Base-by-base conservation (phyloP, 2,329 filamentous ascomycete genomes). In the Colletotrichum paranaense region DNA sequence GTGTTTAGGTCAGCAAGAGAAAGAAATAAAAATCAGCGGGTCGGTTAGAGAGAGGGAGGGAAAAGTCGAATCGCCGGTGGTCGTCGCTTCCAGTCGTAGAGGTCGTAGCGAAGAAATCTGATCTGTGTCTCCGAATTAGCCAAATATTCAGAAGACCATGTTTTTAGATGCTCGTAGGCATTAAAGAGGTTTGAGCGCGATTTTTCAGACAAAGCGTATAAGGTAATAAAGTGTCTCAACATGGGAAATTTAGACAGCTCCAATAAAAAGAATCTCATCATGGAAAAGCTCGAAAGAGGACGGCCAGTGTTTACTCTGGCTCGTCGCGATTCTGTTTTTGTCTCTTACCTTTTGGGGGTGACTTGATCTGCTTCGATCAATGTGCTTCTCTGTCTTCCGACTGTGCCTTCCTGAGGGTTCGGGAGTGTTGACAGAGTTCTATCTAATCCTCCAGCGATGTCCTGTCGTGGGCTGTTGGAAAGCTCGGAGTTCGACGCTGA, bases 171-270 rank as follows among this genome's bases (percentile, higher is more conserved):
- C 12, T 38, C 32, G 19, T 16, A 30, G 2, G 6, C 4, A 49
- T 5, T 28, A 22, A 19, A 49, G 26, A 32, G 12, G 9, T 24
- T 58, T 63, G 58, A 67, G 69, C 72, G 63, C 62, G 62, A 86
- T 84, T 80, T 84, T 80, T 78, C 79, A 79, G 81, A 80, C 76
- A 82, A 84, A 65, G 88, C 89, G 90, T 92, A 91, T 88, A 81
- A 82, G 83, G 84, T 84, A 86, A 49, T 82, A 84, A 82, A 79
- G 80, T 80, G 85, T 87, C 86, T 93, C 92, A 88, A 87, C 91
- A 92, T 84, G 80, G 81, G 82, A 86, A 49, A 89, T 84, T 88
- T 84, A 91, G 92, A 94, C 92, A 94, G 92, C 92, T 94, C 92
- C 92, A 94, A 94, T 94, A 93, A 86, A 80, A 79, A 76, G 79